These are phyloP conservation scores for Acanthamoeba rhysodes DNA, from an alignment of 208 protist species.

Conservation along the genomic window DNA sequence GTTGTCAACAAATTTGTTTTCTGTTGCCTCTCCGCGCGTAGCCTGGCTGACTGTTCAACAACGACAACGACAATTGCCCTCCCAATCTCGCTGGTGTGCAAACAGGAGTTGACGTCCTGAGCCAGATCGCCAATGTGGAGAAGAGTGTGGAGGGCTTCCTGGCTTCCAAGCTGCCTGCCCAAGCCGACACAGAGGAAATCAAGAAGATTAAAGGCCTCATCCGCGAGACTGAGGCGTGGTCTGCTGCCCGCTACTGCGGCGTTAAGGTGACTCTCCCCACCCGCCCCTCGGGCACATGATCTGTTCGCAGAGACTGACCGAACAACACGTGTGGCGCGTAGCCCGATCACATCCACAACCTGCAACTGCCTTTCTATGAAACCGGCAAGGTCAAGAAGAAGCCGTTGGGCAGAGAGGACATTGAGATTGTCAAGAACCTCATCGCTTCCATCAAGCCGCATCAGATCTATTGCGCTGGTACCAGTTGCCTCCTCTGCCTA, in stretches of 20 bases:
- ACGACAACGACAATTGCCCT: too few relatives aligned
- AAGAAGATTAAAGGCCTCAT: slow-evolving; percentile 88
- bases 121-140: neutral
- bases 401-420: slow-evolving; percentile 84
- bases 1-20: too few relatives aligned
- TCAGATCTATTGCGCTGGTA: slow-evolving; percentile 66
- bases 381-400: slow-evolving; percentile 89
- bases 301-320: too few relatives aligned
- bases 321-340: neutral
- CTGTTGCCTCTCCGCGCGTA: too few relatives aligned
- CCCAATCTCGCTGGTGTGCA: neutral
- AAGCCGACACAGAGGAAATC: slow-evolving; percentile 80
- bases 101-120: neutral
- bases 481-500: too few relatives aligned
- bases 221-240: slow-evolving; percentile 79
- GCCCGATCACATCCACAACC: slow-evolving; percentile 82
- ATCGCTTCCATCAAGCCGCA: slow-evolving; percentile 84
- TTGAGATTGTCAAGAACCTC: slow-evolving; percentile 88
- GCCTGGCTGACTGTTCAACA: too few relatives aligned
- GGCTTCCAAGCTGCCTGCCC: slow-evolving; percentile 73
- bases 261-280: slow-evolving; percentile 41
- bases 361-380: slow-evolving; percentile 90
- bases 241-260: slow-evolving; percentile 80
- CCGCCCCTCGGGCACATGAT: too few relatives aligned
- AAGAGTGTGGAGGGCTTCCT: slow-evolving; percentile 50